Evolutionary conservation across 306 rosid genomes (phyloP), one percentile per base, ranked within the genome.

Genomic region (Sphenostylis stenocarpa): DNA sequence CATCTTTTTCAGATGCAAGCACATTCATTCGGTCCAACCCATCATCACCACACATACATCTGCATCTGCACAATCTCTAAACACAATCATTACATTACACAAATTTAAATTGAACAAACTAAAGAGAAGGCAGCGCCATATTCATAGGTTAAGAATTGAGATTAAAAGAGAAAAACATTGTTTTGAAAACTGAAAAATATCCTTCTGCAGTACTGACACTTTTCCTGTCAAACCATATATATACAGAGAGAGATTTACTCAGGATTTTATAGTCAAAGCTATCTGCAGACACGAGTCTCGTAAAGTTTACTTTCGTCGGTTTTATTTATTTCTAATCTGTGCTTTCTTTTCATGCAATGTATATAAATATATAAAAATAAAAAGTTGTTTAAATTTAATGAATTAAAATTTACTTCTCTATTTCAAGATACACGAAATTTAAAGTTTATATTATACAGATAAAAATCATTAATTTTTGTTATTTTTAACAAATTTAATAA

Each of bases 11-110:
- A 58, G 76, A 57, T 24, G 44, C n/a, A 60, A 57, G 28, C 57
- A 74, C 76, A 67, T 75, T 67, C 76, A 47, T 81, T 75, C 66
- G 57, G 76, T 45, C 77, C 77, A 39, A 67, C 34, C 70, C 6
- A 29, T 23, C 11, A 7, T n/a, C 26, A 3, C 11, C 24, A 58
- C 5, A 28, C 0, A 57, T 60, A 62, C 9, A 45, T 19, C 31
- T 61, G n/a, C 48, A 75, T 7, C 9, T 73, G 16, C 51, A 63
- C 13, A 26, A 14, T 47, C 41, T 20, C 39, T 3, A 28, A 24
- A 53, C 5, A 49, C 67, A 77, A 77, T 76, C n/a, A 77, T 52
- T 77, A 77, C 67, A 23, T 43, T 11, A 16, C 29, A 75, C 36
- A 33, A 19, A 63, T 47, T 62, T 34, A 33, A 13, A 14, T 20